A percentile compares a stretch with the other conserved stretches of the same genome.
Evolutionary conservation across 768 basidiomycete genomes (phyloP).

Genomic region (Termitomyces sp.): DNA sequence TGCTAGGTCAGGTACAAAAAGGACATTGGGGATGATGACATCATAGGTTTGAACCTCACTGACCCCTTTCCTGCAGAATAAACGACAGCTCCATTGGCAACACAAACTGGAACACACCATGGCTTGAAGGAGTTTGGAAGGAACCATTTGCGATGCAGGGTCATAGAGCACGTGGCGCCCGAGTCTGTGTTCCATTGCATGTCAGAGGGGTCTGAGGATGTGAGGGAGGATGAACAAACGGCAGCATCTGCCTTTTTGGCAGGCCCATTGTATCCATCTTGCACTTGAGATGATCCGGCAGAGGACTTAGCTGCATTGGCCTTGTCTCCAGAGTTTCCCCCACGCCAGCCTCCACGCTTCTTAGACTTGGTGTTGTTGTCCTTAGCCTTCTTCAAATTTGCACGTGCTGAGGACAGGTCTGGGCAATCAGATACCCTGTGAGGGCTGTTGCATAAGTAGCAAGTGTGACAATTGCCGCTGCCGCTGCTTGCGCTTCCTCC

Average conservation of each 20-base stretch:
- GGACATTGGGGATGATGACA: constrained; percentile 11
- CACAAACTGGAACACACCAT: background rate
- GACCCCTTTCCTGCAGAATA: background rate
- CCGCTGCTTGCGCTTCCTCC: too few species aligned
- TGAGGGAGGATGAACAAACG: background rate
- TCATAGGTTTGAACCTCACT: background rate
- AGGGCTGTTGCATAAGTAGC: too few species aligned
- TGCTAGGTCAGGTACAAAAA: constrained; percentile 6
- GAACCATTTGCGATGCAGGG: background rate
- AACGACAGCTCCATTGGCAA: background rate
- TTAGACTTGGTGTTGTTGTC: too few species aligned
- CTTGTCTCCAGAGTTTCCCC: too few species aligned
- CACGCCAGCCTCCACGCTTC: too few species aligned
- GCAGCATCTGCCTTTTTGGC: background rate
- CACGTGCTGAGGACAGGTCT: too few species aligned
- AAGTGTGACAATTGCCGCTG: too few species aligned
- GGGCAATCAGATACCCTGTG: too few species aligned
- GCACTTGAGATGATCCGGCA: too few species aligned
- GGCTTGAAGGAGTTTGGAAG: background rate
- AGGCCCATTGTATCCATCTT: background rate
- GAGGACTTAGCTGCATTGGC: too few species aligned
- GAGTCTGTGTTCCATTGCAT: background rate
- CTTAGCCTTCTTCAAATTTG: too few species aligned
- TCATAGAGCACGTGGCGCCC: too few species aligned
- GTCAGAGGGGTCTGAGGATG: background rate